Conservation (phyloP, 2,329 filamentous ascomycete species). For the Polytolypa hystricis region DNA sequence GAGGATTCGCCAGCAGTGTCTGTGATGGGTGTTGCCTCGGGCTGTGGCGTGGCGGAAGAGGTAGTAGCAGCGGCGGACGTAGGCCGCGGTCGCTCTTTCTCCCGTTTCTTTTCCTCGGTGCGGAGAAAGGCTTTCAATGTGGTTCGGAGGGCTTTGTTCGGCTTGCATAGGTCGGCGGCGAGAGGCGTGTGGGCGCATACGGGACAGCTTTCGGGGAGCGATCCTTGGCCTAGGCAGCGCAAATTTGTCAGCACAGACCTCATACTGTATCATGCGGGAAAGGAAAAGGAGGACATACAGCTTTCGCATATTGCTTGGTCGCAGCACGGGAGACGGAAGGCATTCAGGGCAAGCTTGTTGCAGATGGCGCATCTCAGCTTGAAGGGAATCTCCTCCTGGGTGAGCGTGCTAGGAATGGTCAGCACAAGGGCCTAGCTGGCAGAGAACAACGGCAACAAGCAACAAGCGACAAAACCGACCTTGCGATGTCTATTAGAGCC, state of each 20-base stretch:
- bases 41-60: slow-evolving; percentile 19
- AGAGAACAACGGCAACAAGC: background rate
- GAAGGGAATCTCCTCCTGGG: slow-evolving; percentile 79
- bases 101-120: slow-evolving; percentile 81
- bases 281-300: slow-evolving; percentile 57
- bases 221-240: slow-evolving; percentile 53
- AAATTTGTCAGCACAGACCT: too few relatives aligned
- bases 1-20: slow-evolving; percentile 18
- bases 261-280: too few relatives aligned
- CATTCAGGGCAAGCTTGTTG: slow-evolving; percentile 80
- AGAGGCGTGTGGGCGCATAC: slow-evolving; percentile 89
- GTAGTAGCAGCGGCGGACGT: slow-evolving; percentile 20
- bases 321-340: slow-evolving; percentile 85
- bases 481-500: slow-evolving; percentile 33
- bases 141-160: slow-evolving; percentile 81
- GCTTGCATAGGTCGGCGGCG: slow-evolving; percentile 72
- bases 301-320: slow-evolving; percentile 87
- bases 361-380: slow-evolving; percentile 93
- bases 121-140: slow-evolving; percentile 87
- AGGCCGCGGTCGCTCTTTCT: slow-evolving; percentile 49
- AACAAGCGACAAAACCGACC: slow-evolving; percentile 17
- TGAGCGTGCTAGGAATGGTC: slow-evolving; percentile 49
- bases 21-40: slow-evolving; percentile 17
- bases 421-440: slow-evolving; percentile 1
- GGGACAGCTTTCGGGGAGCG: slow-evolving; percentile 68